Evolutionary conservation across 306 rosid species (phyloP).

Genomic region (Pyrus communis): DNA sequence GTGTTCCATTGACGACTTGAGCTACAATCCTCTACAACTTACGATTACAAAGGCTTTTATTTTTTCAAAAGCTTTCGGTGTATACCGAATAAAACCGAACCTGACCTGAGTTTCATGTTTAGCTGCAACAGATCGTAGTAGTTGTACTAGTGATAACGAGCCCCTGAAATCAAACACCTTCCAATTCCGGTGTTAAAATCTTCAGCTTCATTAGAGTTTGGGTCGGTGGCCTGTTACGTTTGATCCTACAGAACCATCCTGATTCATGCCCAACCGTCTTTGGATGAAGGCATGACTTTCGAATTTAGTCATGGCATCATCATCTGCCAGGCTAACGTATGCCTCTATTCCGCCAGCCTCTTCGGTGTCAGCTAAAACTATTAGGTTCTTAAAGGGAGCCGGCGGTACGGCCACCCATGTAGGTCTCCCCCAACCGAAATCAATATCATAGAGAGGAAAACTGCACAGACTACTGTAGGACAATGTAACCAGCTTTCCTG

Average conservation of each 20-base stretch:
- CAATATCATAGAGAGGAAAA: slow-evolving; percentile 21
- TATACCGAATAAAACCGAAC: background rate
- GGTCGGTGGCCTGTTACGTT: background rate
- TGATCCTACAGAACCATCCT: background rate
- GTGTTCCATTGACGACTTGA: no score
- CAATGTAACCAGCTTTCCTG: background rate
- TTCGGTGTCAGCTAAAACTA: background rate
- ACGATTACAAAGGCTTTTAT: background rate
- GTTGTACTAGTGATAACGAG: no score
- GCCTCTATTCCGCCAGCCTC: slow-evolving; percentile 11
- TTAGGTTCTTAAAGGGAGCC: background rate
- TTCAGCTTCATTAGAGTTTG: background rate
- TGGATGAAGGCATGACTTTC: background rate
- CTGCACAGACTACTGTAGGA: slow-evolving; percentile 18
- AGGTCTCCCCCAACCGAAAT: slow-evolving; percentile 29
- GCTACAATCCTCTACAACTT: no score
- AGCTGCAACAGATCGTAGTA: no score
- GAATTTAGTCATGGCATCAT: background rate
- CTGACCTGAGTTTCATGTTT: background rate
- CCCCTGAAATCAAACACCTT: no score
- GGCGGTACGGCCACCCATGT: slow-evolving; percentile 5
- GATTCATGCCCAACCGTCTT: background rate
- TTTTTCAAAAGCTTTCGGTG: background rate
- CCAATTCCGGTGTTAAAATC: background rate
- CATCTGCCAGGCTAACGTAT: slow-evolving; percentile 1